Base-by-base conservation (phyloP, 306 rosid species). In the Crotalaria pallida region DNA sequence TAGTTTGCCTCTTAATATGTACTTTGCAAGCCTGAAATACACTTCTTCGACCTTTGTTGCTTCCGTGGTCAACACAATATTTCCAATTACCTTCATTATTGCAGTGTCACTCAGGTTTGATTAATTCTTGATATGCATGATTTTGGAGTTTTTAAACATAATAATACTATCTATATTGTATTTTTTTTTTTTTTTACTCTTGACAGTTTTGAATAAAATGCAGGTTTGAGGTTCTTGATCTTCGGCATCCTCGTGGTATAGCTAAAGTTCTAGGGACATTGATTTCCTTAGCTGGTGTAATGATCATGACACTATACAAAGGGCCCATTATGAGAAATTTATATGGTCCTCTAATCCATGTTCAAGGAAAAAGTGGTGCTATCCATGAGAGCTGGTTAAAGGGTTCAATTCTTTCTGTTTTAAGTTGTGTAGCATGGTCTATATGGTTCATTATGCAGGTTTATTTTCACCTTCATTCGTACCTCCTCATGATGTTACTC, bases 401-500 rank as follows among this genome's bases (percentile, higher is more conserved):
- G 94, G 98, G 97, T 65, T 94, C 97, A 31, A 33, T 87, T 77
- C 97, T 90, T 10, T 75, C 85, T 0, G 74, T 88, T 65, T 34
- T 83, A 71, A 85, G 92, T 78, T 88, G 96, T 86, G 34, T 94
- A 24, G 77, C 79, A 15, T 85, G 91, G 92, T 87, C 98, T 72
- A n/a, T 87, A 6, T 88, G 85, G 86, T 94, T 74, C 77, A 88
- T 87, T n/a, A 82, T 90, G 95, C 96, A 94, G 98, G 98, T 94
- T n/a, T n/a, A n/a, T n/a, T 64, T 36, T 53, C 38, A 53, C 21
- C 49, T 47, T 65, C 23, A 48, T 73, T 23, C 11, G 22, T 24
- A 4, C 38, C 26, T 62, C n/a, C n/a, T n/a, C n/a, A n/a, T n/a
- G n/a, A n/a, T n/a, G n/a, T n/a, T n/a, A n/a, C n/a, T n/a, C n/a